These are phyloP conservation scores for Boletellus ananiceps DNA, from an alignment of 768 basidiomycete species.

Conservation along the genomic window DNA sequence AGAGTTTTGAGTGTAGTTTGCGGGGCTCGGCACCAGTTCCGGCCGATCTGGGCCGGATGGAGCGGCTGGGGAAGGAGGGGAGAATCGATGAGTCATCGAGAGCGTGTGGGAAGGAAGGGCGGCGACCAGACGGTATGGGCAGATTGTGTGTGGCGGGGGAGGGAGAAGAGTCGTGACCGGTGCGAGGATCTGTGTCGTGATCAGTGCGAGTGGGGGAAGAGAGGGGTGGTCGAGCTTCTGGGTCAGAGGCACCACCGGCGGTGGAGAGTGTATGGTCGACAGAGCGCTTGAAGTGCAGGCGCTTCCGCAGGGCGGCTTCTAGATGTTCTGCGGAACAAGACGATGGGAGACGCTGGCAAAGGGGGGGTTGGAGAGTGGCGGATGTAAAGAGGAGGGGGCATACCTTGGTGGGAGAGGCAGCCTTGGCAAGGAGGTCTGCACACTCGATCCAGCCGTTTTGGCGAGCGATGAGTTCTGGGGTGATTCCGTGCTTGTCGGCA, in stretches of 20 bases:
- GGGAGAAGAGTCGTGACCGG: conserved; percentile 1
- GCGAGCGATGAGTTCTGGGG: conserved; percentile 78
- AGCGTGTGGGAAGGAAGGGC: conserved; percentile 68
- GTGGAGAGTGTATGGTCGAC: conserved; percentile 62
- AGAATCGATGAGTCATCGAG: conserved; percentile 31
- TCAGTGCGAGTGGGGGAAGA: conserved; percentile 12
- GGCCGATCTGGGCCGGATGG: conserved; percentile 65
- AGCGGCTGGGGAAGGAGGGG: conserved; percentile 30
- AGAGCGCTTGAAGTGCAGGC: conserved; percentile 71
- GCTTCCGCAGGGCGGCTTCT: conserved; percentile 35
- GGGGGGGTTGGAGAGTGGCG: conserved; percentile 11
- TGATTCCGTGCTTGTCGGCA: conserved; percentile 88
- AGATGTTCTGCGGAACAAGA: conserved; percentile 29
- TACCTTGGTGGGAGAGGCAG: conserved; percentile 55
- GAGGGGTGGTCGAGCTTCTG: conserved; percentile 22
- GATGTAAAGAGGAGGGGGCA: conserved; percentile 31
- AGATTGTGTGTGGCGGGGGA: neutral
- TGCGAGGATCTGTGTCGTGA: conserved; percentile 7
- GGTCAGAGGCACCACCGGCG: conserved; percentile 36
- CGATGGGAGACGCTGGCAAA: conserved; percentile 16
- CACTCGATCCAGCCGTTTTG: conserved; percentile 78
- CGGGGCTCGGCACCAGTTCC: conserved; percentile 60
- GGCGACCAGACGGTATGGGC: conserved; percentile 39
- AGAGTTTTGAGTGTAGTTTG: conserved; percentile 66
- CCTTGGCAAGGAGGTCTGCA: conserved; percentile 66